These are phyloP conservation scores for Rosa multiflora DNA, from an alignment of 306 rosid species.

Conservation along the genomic window DNA sequence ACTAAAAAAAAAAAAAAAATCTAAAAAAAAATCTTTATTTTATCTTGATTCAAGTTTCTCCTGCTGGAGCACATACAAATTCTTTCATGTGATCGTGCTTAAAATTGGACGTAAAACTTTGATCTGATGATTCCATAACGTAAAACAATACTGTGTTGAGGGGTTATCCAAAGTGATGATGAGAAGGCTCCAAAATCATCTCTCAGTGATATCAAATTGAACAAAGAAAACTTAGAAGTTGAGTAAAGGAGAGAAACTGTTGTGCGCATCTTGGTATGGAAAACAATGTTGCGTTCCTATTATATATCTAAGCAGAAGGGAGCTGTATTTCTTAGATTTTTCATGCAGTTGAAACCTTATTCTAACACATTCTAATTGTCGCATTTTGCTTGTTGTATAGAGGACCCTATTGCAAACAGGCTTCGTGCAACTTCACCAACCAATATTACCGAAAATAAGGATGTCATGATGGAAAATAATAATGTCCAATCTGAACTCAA, in stretches of 20 bases:
- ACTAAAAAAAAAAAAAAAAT: too few species aligned
- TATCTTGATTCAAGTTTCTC: neutral
- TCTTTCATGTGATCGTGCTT: neutral
- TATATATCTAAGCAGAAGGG: neutral
- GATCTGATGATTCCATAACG: neutral
- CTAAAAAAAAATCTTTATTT: neutral
- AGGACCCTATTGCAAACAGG: slow-evolving; percentile 83
- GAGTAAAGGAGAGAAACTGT: neutral
- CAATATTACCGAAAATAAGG: slow-evolving; percentile 56
- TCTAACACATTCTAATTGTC: slow-evolving; percentile 10
- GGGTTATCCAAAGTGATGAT: neutral
- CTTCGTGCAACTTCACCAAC: slow-evolving; percentile 54
- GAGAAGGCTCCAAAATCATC: slow-evolving; percentile 2
- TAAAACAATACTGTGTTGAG: neutral
- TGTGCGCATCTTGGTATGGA: neutral
- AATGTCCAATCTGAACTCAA: slow-evolving; percentile 47
- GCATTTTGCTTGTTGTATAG: slow-evolving; percentile 38
- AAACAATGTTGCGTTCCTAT: neutral
- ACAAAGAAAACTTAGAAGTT: neutral
- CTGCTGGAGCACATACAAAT: neutral
- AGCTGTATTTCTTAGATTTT: neutral
- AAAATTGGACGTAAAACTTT: neutral
- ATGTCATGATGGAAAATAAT: slow-evolving; percentile 36
- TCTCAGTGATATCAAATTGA: neutral
- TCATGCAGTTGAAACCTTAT: slow-evolving; percentile 7